A percentile compares a stretch with the other conserved stretches of the same genome.
Conservation (phyloP, 139 green algal genomes). For the Raphidocelis subcapitata region DNA sequence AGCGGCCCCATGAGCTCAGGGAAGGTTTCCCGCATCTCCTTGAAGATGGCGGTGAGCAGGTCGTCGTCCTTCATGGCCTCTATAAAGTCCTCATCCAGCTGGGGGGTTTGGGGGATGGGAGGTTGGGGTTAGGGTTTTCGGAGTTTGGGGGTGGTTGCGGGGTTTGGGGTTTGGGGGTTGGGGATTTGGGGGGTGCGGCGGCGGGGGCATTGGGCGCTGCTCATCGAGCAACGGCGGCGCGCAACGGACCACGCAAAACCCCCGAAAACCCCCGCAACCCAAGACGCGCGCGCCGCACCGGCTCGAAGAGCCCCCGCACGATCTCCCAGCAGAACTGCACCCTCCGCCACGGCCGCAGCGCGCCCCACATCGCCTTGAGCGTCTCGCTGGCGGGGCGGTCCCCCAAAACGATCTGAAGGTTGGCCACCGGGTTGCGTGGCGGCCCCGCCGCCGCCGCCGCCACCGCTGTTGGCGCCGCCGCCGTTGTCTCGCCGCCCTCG, state of each 20-base stretch:
- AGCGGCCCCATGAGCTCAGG: conserved; percentile 13
- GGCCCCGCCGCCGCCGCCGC: background rate
- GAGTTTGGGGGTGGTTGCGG: background rate
- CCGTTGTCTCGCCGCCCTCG: no score
- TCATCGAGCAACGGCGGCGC: no score
- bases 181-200: no score
- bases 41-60: conserved; percentile 9
- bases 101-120: background rate
- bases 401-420: background rate
- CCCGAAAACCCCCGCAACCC: no score
- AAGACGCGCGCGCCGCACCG: background rate
- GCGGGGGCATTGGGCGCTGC: no score
- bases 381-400: conserved; percentile 15
- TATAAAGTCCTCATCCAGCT: conserved; percentile 8
- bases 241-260: no score
- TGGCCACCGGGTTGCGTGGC: background rate
- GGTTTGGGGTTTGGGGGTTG: no score
- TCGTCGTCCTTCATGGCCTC: background rate
- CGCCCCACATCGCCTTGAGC: conserved; percentile 19
- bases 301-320: background rate
- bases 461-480: background rate
- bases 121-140: background rate
- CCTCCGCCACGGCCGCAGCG: conserved; percentile 6
- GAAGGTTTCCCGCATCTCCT: conserved; percentile 4
- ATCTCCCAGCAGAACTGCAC: conserved; percentile 7